A percentile compares a stretch with the other conserved stretches of the same genome.
phyloP scores from a whole-genome alignment of 176 grass and related monocot genomes.

The Carex littledalei region DNA sequence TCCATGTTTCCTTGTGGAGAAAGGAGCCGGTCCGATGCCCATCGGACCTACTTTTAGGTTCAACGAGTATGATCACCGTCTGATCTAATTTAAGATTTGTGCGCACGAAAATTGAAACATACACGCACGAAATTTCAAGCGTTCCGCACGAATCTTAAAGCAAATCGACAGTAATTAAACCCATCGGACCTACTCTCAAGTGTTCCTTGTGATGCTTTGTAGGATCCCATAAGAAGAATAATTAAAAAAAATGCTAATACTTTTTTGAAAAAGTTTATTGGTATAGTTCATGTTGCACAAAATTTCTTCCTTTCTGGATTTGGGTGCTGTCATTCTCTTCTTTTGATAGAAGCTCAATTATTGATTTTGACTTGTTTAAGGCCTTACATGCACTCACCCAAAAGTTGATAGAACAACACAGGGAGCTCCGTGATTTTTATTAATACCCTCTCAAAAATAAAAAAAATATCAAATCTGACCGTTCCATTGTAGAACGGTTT shows the following conservation, averaged over 20 bases:
- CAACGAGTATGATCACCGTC: too few species aligned
- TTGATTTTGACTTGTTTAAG: constrained; percentile 11
- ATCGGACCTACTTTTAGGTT: too few species aligned
- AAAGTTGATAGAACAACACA: not conserved
- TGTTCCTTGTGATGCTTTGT: not conserved
- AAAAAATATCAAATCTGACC: too few species aligned
- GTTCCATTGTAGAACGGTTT: too few species aligned
- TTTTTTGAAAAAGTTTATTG: not conserved
- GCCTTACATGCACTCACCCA: not conserved
- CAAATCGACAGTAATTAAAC: too few species aligned
- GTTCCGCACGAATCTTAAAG: too few species aligned
- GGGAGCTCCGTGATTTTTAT: not conserved
- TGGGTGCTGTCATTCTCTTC: not conserved
- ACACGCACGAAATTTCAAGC: too few species aligned
- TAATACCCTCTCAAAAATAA: too few species aligned
- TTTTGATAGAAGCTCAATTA: constrained; percentile 9
- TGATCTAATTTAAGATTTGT: too few species aligned
- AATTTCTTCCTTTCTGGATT: not conserved
- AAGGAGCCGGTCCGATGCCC: too few species aligned
- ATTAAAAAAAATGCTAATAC: not conserved
- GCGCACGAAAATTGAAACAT: too few species aligned
- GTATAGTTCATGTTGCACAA: not conserved
- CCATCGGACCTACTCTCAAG: too few species aligned
- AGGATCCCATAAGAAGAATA: not conserved
- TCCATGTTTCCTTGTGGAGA: not conserved